These are phyloP conservation scores for Diaporthe nobilis DNA, from an alignment of 2,329 filamentous ascomycete genomes.

Conservation along the genomic window DNA sequence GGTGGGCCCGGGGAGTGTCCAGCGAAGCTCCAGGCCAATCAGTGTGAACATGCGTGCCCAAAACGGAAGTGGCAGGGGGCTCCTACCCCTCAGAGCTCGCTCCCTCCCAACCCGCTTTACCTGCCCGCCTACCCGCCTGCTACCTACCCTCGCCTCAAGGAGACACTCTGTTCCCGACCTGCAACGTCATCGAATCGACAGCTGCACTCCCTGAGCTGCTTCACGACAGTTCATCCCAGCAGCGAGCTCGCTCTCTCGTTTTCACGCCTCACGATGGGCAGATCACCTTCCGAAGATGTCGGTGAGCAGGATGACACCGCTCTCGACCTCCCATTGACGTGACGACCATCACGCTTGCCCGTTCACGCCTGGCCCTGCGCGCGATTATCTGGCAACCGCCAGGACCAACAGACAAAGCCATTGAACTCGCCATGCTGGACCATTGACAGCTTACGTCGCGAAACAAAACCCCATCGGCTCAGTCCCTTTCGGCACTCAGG, in stretches of 20 bases:
- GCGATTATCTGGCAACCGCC: background rate
- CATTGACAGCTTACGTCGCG: background rate
- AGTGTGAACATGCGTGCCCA: background rate
- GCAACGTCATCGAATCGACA: constrained; percentile 13
- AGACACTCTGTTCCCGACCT: constrained; percentile 8
- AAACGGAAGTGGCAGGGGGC: constrained; percentile 1
- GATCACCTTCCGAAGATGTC: background rate
- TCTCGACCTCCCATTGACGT: background rate
- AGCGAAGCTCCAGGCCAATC: constrained; percentile 13
- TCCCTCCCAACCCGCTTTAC: background rate
- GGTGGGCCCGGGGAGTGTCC: background rate
- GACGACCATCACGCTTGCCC: background rate
- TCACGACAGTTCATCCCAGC: background rate
- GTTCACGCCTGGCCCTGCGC: too few relatives aligned
- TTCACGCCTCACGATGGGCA: too few relatives aligned
- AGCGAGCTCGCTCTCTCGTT: background rate
- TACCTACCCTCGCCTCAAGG: background rate
- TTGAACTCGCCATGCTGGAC: background rate
- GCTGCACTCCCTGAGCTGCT: background rate
- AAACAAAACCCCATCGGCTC: background rate
- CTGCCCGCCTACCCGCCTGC: background rate
- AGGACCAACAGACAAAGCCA: background rate
- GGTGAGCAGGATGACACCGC: background rate
- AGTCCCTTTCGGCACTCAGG: background rate
- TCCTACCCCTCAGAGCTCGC: constrained; percentile 10